Evolutionary conservation across 352 stramenopile genomes (phyloP).

Genomic region (Phytopythium kandeliae): DNA sequence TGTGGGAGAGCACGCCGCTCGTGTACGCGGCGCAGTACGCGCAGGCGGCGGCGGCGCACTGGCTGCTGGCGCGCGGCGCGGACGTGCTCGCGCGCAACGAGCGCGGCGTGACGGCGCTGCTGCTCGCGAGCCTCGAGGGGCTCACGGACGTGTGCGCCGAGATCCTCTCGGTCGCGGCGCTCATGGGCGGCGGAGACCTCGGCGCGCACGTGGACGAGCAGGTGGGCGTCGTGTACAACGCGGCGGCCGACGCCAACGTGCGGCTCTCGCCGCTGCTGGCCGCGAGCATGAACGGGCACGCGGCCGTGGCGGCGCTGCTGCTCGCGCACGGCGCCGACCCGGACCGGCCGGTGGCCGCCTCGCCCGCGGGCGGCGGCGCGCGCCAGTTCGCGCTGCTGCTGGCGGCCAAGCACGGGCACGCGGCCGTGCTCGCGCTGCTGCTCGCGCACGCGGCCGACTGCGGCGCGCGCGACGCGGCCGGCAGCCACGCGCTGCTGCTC

Average conservation of each 20-base stretch:
- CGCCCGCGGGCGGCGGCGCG: constrained; percentile 1
- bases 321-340: constrained; percentile 24
- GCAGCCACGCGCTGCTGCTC: constrained; percentile 46
- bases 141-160: constrained; percentile 35
- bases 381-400: constrained; percentile 79
- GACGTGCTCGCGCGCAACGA: constrained; percentile 55
- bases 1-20: constrained; percentile 82
- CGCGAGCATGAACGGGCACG: constrained; percentile 71
- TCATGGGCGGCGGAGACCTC: too few species aligned
- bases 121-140: constrained; percentile 68
- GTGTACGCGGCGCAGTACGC: constrained; percentile 73
- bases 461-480: constrained; percentile 21
- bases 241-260: constrained; percentile 49
- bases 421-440: constrained; percentile 74
- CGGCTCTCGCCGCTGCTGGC: constrained; percentile 50
- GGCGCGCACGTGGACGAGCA: constrained; percentile 56
- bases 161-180: constrained; percentile 19
- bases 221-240: constrained; percentile 74
- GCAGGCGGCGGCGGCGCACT: constrained; percentile 43
- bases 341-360: constrained; percentile 17
- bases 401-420: constrained; percentile 89
- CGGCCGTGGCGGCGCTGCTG: constrained; percentile 40
- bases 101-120: constrained; percentile 57
- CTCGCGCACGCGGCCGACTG: constrained; percentile 41
- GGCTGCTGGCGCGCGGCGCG: too few species aligned